Conservation (phyloP, 352 stramenopile species). For the Pythium sukuiense region DNA sequence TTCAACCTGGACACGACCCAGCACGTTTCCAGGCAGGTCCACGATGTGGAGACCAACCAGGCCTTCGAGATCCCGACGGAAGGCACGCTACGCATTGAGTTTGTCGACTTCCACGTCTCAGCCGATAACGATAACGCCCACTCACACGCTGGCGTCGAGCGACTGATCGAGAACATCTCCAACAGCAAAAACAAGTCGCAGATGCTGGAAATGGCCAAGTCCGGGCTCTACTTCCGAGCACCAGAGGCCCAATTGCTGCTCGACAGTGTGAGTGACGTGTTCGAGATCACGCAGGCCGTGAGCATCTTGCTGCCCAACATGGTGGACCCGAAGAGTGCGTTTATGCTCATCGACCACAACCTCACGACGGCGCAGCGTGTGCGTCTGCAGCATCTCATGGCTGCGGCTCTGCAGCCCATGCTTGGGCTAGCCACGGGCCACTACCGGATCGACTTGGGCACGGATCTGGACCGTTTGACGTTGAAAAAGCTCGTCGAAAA, state of each 20-base stretch:
- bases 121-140: slow-evolving; percentile 65
- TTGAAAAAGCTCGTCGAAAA: slow-evolving; percentile 79
- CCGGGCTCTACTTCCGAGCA: slow-evolving; percentile 64
- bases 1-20: slow-evolving; percentile 52
- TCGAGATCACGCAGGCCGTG: slow-evolving; percentile 64
- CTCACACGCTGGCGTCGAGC: slow-evolving; percentile 60
- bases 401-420: slow-evolving; percentile 56
- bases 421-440: slow-evolving; percentile 60
- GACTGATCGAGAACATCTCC: slow-evolving; percentile 77
- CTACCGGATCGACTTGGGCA: slow-evolving; percentile 69
- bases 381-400: slow-evolving; percentile 70
- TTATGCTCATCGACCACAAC: slow-evolving; percentile 66
- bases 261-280: slow-evolving; percentile 61
- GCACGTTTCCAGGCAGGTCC: slow-evolving; percentile 50
- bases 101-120: slow-evolving; percentile 78
- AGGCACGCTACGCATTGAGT: slow-evolving; percentile 61
- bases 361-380: slow-evolving; percentile 45
- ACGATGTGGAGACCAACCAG: slow-evolving; percentile 61
- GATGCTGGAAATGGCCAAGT: slow-evolving; percentile 81
- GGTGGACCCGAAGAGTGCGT: slow-evolving; percentile 63
- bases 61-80: slow-evolving; percentile 64
- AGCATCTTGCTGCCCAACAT: slow-evolving; percentile 70
- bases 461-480: slow-evolving; percentile 62
- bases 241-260: slow-evolving; percentile 70
- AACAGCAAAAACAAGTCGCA: slow-evolving; percentile 77